Evolutionary conservation across 2,329 filamentous ascomycete genomes (phyloP).

Genomic region (Beauveria australis): DNA sequence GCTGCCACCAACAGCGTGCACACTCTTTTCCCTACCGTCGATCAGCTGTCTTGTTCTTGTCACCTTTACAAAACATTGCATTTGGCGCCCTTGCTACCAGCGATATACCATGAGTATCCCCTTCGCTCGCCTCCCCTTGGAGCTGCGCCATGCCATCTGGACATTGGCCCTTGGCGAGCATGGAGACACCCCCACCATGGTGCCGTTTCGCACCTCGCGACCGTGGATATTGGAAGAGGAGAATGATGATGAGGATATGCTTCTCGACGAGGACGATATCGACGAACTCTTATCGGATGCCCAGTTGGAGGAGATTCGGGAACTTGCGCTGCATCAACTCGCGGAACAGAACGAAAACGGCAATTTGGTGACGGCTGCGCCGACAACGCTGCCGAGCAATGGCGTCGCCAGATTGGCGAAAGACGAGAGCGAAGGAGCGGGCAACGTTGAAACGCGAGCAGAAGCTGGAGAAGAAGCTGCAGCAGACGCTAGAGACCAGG

Average conservation of each 20-base stretch:
- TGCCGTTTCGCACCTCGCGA: slow-evolving; percentile 11
- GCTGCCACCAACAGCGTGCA: not conserved
- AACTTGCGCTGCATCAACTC: not conserved
- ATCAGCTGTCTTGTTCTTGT: not conserved
- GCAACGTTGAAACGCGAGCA: not conserved
- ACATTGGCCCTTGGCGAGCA: slow-evolving; percentile 9
- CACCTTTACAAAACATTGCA: not conserved
- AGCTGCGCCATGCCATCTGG: slow-evolving; percentile 22
- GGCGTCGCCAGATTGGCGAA: not conserved
- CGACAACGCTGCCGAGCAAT: not conserved
- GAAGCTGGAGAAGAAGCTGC: not conserved
- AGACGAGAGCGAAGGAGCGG: not conserved
- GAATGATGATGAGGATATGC: not conserved
- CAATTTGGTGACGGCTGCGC: not conserved
- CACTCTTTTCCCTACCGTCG: not conserved
- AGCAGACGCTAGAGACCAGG: not conserved
- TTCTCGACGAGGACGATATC: not conserved
- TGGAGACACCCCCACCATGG: slow-evolving; percentile 14
- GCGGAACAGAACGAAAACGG: not conserved
- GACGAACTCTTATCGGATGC: not conserved
- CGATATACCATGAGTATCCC: not conserved
- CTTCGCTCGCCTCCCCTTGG: slow-evolving; percentile 18
- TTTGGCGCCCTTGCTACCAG: no score
- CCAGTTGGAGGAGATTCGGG: not conserved
- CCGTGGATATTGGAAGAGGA: slow-evolving; percentile 2